These are phyloP conservation scores for Aspergillus versicolor DNA, from an alignment of 2,329 filamentous ascomycete species.

Conservation along the genomic window DNA sequence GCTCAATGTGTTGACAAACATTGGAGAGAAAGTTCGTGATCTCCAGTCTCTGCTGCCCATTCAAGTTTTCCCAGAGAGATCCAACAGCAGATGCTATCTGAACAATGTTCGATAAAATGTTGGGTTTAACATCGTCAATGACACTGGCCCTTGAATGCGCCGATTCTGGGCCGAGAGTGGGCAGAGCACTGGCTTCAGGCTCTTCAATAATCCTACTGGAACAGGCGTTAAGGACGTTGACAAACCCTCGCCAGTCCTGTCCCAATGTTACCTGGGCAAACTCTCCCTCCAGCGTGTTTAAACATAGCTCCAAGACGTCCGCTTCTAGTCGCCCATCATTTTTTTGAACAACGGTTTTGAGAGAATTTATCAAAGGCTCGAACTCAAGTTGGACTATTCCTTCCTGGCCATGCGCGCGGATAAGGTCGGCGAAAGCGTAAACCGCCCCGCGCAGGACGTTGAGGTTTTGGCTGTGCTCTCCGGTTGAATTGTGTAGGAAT, in stretches of 20 bases:
- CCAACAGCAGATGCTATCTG: slow-evolving; percentile 39
- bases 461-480: slow-evolving; percentile 36
- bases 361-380: slow-evolving; percentile 35
- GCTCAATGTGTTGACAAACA: slow-evolving; percentile 36
- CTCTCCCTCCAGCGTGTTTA: slow-evolving; percentile 41
- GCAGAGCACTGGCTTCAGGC: slow-evolving; percentile 18
- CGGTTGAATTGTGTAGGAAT: slow-evolving; percentile 36
- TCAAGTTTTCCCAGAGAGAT: slow-evolving; percentile 37
- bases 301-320: slow-evolving; percentile 41
- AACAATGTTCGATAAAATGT: slow-evolving; percentile 38
- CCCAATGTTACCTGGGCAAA: slow-evolving; percentile 32
- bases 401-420: slow-evolving; percentile 40
- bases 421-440: slow-evolving; percentile 41
- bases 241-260: slow-evolving; percentile 34
- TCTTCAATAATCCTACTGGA: slow-evolving; percentile 36
- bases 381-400: slow-evolving; percentile 40
- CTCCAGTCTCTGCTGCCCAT: slow-evolving; percentile 35
- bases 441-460: slow-evolving; percentile 43
- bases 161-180: slow-evolving; percentile 24
- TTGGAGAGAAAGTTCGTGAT: slow-evolving; percentile 37
- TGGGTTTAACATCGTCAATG: slow-evolving; percentile 36
- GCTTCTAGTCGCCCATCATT: slow-evolving; percentile 41
- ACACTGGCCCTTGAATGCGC: slow-evolving; percentile 25
- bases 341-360: slow-evolving; percentile 33
- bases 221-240: slow-evolving; percentile 34